phyloP scores from a whole-genome alignment of 2,329 filamentous ascomycete species.

The Ophiostoma sp. region DNA sequence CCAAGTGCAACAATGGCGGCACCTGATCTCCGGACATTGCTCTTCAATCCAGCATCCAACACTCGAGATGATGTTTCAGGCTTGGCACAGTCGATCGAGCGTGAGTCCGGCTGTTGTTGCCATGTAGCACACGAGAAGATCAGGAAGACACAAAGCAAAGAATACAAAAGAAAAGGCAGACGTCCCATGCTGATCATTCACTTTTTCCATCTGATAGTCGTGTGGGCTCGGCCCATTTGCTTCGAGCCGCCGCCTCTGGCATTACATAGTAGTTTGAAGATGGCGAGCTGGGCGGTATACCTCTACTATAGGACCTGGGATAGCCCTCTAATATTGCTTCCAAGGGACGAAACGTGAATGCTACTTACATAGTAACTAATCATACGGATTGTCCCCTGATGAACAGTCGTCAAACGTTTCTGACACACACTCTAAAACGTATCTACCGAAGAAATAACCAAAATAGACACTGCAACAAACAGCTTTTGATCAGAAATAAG shows the following conservation, averaged over 20 bases:
- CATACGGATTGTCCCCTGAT: background rate
- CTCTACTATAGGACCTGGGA: background rate
- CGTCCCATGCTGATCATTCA: background rate
- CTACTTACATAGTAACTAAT: background rate
- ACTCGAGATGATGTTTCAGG: background rate
- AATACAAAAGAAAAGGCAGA: no score
- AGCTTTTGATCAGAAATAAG: no score
- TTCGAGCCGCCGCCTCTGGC: background rate
- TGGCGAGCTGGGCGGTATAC: background rate
- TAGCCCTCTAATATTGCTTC: background rate
- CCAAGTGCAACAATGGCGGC: no score
- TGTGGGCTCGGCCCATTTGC: background rate
- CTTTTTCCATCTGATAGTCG: background rate
- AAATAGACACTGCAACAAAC: background rate
- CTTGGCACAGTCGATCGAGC: slow-evolving; percentile 5
- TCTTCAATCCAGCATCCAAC: background rate
- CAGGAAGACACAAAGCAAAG: background rate
- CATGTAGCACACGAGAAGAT: background rate
- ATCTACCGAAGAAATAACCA: background rate
- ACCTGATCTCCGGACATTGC: no score
- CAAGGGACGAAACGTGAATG: background rate
- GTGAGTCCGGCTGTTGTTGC: background rate
- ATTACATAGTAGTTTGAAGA: background rate
- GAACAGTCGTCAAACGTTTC: slow-evolving; percentile 29
- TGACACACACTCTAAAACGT: slow-evolving; percentile 29